These are phyloP conservation scores for Lipomyces kockii DNA, from an alignment of 805 yeast genomes.

Conservation along the genomic window DNA sequence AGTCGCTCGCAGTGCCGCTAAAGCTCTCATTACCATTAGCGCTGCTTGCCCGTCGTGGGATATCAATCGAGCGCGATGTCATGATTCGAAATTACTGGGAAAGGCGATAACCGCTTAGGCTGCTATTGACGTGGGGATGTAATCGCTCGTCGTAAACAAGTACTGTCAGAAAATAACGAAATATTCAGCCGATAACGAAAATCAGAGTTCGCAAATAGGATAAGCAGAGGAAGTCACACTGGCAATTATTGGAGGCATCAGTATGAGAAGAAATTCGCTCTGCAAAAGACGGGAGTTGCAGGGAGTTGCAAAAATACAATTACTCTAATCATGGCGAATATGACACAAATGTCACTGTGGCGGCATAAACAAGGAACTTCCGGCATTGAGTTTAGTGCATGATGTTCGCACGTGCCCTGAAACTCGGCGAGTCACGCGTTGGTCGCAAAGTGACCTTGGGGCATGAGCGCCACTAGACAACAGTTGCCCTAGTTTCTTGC, in stretches of 20 bases:
- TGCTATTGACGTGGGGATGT: not conserved
- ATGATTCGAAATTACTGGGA: slow-evolving; percentile 5
- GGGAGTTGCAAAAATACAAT: not conserved
- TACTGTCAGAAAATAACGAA: not conserved
- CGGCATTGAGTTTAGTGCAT: not conserved
- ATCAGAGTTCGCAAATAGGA: not conserved
- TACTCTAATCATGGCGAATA: not conserved
- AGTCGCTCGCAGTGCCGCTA: not conserved
- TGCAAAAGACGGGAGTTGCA: not conserved
- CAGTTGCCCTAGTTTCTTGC: too few species aligned
- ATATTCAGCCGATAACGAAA: not conserved
- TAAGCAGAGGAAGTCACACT: not conserved
- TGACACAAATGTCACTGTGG: not conserved
- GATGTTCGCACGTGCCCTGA: not conserved
- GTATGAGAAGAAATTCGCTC: not conserved
- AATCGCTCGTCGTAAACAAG: not conserved
- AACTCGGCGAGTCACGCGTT: too few species aligned
- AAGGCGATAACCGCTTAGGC: not conserved
- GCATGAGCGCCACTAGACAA: too few species aligned
- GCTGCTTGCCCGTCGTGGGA: slow-evolving; percentile 15
- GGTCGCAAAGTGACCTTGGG: too few species aligned
- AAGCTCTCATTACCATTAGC: not conserved
- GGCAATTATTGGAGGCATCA: not conserved
- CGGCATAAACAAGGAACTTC: not conserved
- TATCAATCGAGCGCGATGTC: slow-evolving; percentile 18